Percentiles rank a stretch among this genome's conserved stretches.
Conservation (phyloP, 2,329 filamentous ascomycete genomes). For the Macroventuria anomochaeta region DNA sequence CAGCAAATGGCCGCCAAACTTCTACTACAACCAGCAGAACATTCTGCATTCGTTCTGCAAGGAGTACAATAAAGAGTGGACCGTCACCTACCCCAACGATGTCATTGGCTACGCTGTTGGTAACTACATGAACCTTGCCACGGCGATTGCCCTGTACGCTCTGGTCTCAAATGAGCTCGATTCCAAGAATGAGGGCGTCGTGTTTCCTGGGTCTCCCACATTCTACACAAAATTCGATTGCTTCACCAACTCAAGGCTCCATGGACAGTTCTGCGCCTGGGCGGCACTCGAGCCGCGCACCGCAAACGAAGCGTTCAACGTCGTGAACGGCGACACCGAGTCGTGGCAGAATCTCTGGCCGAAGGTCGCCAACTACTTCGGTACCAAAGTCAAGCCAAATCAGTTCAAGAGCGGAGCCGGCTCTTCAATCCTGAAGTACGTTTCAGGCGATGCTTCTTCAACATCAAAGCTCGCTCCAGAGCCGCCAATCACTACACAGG, state of each 20-base stretch:
- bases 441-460: no score
- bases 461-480: constrained; percentile 8
- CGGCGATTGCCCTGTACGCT: constrained; percentile 39
- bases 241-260: constrained; percentile 35
- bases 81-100: constrained; percentile 55
- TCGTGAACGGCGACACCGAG: constrained; percentile 52
- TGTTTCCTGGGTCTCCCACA: constrained; percentile 36
- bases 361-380: constrained; percentile 47
- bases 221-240: constrained; percentile 42
- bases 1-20: constrained; percentile 23
- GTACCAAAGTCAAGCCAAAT: constrained; percentile 40
- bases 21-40: constrained; percentile 50
- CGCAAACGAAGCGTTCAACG: constrained; percentile 53
- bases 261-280: constrained; percentile 43
- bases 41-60: constrained; percentile 48
- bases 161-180: constrained; percentile 37
- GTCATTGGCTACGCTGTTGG: constrained; percentile 53
- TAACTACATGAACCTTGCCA: constrained; percentile 48
- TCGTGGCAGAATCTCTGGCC: constrained; percentile 55
- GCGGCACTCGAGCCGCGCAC: constrained; percentile 42
- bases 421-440: not conserved
- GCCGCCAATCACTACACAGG: constrained; percentile 38
- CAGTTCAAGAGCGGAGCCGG: constrained; percentile 21
- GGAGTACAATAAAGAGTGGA: constrained; percentile 49
- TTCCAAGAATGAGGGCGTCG: constrained; percentile 16